These are phyloP conservation scores for Zarea fungicola DNA, from an alignment of 2,329 filamentous ascomycete species.

Conservation along the genomic window DNA sequence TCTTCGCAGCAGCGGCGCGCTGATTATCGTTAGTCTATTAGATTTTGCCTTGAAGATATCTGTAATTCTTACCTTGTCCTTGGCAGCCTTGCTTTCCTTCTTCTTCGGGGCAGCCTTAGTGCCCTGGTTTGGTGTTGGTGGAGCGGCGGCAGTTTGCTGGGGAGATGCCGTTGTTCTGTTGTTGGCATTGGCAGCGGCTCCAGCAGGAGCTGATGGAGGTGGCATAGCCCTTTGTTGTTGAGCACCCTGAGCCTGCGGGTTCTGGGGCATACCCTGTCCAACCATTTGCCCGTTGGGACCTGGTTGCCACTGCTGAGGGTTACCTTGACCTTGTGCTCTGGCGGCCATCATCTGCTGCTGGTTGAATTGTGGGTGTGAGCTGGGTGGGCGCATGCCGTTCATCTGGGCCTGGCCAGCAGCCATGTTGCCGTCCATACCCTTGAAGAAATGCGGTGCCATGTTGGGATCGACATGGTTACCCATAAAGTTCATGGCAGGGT, in stretches of 20 bases:
- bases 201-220: conserved; percentile 55
- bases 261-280: conserved; percentile 35
- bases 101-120: conserved; percentile 75
- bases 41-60: not conserved
- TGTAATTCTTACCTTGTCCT: conserved; percentile 56
- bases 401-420: conserved; percentile 46
- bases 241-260: conserved; percentile 54
- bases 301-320: conserved; percentile 36
- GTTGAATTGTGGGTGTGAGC: conserved; percentile 60
- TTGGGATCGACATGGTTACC: conserved; percentile 56
- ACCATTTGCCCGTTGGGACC: conserved; percentile 36
- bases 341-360: conserved; percentile 55
- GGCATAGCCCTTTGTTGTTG: conserved; percentile 70
- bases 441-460: conserved; percentile 57
- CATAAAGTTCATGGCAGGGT: conserved; percentile 58
- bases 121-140: conserved; percentile 68
- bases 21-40: conserved; percentile 41
- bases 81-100: conserved; percentile 62
- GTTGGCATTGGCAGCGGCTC: conserved; percentile 43
- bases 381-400: conserved; percentile 65
- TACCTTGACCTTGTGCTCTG: conserved; percentile 30
- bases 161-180: conserved; percentile 55
- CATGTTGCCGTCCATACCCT: conserved; percentile 52
- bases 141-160: conserved; percentile 59
- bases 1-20: conserved; percentile 20